These are phyloP conservation scores for Withania somnifera DNA, from an alignment of 305 asterid genomes.

Conservation along the genomic window DNA sequence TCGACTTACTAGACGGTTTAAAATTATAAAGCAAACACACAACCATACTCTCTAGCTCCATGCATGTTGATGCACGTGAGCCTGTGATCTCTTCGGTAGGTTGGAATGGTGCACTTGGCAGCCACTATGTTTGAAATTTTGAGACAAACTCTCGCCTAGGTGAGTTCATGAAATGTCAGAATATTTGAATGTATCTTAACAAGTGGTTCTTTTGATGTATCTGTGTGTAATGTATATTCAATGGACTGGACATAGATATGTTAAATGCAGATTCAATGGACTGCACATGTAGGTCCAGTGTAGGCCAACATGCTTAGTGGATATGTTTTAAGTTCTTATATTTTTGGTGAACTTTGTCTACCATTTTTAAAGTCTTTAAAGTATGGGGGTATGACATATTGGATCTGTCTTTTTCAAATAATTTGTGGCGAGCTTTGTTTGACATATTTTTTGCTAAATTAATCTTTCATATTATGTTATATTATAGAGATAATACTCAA, in stretches of 20 bases:
- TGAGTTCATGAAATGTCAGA: background rate
- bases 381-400: background rate
- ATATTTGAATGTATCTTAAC: too few relatives aligned
- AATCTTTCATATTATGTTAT: too few relatives aligned
- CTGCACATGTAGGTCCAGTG: background rate
- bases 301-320: background rate
- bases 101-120: too few relatives aligned
- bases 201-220: too few relatives aligned
- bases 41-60: too few relatives aligned
- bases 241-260: conserved; percentile 4
- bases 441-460: background rate
- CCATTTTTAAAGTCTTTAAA: background rate
- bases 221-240: conserved; percentile 8
- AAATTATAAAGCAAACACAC: background rate
- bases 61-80: too few relatives aligned
- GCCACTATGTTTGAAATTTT: background rate
- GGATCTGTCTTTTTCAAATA: background rate
- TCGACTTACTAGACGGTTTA: too few relatives aligned
- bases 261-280: conserved; percentile 19
- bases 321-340: background rate
- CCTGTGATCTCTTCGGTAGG: too few relatives aligned
- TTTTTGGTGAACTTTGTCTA: background rate
- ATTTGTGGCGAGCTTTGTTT: background rate
- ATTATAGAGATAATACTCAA: too few relatives aligned
- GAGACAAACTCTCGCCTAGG: background rate